phyloP scores from a whole-genome alignment of 805 yeast genomes.

The Suhomyces faveliae region DNA sequence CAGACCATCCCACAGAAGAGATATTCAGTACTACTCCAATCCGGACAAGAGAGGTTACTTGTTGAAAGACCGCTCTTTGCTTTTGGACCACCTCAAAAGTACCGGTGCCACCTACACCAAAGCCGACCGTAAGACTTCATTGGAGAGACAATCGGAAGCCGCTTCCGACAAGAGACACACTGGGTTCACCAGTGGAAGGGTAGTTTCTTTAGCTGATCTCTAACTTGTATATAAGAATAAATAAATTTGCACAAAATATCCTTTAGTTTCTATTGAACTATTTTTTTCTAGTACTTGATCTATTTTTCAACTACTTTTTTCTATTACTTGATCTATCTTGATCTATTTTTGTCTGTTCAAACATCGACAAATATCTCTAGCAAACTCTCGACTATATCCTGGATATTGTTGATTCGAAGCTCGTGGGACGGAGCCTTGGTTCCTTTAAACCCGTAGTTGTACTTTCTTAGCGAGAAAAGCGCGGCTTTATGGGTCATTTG shows the following conservation, averaged over 20 bases:
- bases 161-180: slow-evolving; percentile 22
- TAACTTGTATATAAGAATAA: slow-evolving; percentile 10
- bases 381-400: slow-evolving; percentile 40
- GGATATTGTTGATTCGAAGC: slow-evolving; percentile 29
- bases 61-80: slow-evolving; percentile 36
- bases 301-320: background rate
- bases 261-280: too few species aligned
- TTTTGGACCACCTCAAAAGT: slow-evolving; percentile 36
- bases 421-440: slow-evolving; percentile 9
- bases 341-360: too few species aligned
- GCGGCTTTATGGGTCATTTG: slow-evolving; percentile 41
- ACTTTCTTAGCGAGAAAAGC: slow-evolving; percentile 38
- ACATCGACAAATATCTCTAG: slow-evolving; percentile 38
- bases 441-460: slow-evolving; percentile 26
- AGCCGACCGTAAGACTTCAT: slow-evolving; percentile 30
- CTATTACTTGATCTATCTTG: too few species aligned
- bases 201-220: slow-evolving; percentile 11
- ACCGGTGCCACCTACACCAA: slow-evolving; percentile 19
- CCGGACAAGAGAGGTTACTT: slow-evolving; percentile 76
- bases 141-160: slow-evolving; percentile 36
- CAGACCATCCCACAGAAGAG: slow-evolving; percentile 80
- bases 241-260: too few species aligned
- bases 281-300: background rate
- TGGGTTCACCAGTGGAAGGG: slow-evolving; percentile 12
- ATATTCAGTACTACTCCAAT: slow-evolving; percentile 73